Evolutionary conservation across 106 monocot species (phyloP).

Genomic region (Dendrobium nobile): DNA sequence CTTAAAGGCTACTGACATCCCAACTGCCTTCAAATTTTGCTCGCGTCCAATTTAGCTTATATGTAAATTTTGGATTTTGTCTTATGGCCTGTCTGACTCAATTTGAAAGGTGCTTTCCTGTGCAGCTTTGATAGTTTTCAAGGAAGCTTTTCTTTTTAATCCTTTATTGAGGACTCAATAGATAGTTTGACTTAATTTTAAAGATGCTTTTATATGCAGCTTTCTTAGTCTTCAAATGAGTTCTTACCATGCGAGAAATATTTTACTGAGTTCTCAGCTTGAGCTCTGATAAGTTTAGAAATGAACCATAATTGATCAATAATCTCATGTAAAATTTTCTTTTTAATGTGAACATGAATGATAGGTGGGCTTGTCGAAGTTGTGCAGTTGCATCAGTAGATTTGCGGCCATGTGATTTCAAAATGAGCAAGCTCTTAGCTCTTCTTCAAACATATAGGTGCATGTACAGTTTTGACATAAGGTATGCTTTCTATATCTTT

Average conservation of each 20-base stretch:
- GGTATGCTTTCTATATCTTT: not conserved
- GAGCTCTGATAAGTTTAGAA: not conserved
- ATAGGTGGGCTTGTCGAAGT: slow-evolving; percentile 11
- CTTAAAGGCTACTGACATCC: not conserved
- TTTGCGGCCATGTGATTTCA: slow-evolving; percentile 11
- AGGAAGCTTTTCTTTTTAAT: not conserved
- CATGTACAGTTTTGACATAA: slow-evolving; percentile 4
- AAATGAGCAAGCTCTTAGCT: slow-evolving; percentile 8
- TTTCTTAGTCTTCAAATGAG: not conserved
- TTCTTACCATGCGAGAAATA: not conserved
- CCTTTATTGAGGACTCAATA: not conserved
- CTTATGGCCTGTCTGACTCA: not conserved
- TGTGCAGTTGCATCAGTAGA: not conserved
- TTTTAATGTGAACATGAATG: not conserved
- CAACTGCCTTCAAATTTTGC: not conserved
- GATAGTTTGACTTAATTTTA: not conserved
- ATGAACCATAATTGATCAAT: not conserved
- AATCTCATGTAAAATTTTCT: not conserved
- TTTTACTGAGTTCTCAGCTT: not conserved
- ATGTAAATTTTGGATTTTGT: not conserved
- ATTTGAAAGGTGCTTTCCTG: not conserved
- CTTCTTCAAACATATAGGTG: slow-evolving; percentile 7
- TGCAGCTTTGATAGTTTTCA: not conserved
- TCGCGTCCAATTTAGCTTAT: not conserved
- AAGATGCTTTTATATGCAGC: not conserved